Percentiles rank a stretch among this genome's conserved stretches.
Evolutionary conservation across 2,329 filamentous ascomycete genomes (phyloP).

Genomic region (Hortaea werneckii): DNA sequence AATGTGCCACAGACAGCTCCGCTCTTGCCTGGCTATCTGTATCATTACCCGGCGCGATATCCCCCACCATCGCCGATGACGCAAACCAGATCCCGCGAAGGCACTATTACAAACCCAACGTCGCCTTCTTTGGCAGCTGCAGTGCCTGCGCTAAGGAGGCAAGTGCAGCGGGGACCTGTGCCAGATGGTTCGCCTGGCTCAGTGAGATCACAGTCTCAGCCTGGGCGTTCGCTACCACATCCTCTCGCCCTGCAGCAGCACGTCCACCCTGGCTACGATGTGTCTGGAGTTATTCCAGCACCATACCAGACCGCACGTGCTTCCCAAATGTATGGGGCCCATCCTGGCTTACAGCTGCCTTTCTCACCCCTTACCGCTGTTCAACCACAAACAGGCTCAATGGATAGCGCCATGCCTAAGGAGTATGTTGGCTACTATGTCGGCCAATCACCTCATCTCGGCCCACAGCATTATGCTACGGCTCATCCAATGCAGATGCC

Average conservation of each 20-base stretch:
- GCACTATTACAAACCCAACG: constrained; percentile 37
- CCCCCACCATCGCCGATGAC: constrained; percentile 29
- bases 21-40: constrained; percentile 33
- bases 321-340: constrained; percentile 16
- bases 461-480: constrained; percentile 23
- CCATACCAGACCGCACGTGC: constrained; percentile 24
- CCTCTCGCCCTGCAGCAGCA: constrained; percentile 28
- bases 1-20: constrained; percentile 26
- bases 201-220: constrained; percentile 41
- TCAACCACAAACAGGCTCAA: constrained; percentile 10
- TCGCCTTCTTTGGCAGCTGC: constrained; percentile 37
- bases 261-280: constrained; percentile 30
- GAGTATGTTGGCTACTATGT: constrained; percentile 43
- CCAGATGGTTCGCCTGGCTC: constrained; percentile 32
- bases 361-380: constrained; percentile 12
- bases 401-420: constrained; percentile 33
- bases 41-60: constrained; percentile 37
- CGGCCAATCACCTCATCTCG: constrained; percentile 32
- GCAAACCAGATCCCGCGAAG: constrained; percentile 31
- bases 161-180: constrained; percentile 33
- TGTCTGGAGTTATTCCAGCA: constrained; percentile 22
- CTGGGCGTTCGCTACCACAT: constrained; percentile 34
- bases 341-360: constrained; percentile 15
- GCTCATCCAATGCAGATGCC: constrained; percentile 25
- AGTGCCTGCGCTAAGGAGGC: constrained; percentile 33